These are phyloP conservation scores for Kregervanrija delftensis DNA, from an alignment of 805 yeast genomes.

Conservation along the genomic window DNA sequence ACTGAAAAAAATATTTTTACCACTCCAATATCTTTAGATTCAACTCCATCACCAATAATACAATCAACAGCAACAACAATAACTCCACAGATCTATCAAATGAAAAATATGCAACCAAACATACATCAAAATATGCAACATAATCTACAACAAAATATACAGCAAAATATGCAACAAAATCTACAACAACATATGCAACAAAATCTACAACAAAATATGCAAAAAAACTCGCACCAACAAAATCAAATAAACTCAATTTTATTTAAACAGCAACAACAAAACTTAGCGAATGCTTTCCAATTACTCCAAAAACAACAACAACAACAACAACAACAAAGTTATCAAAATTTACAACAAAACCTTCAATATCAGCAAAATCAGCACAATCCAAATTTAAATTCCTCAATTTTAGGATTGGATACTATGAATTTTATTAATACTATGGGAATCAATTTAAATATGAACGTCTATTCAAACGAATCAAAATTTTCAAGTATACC, in stretches of 20 bases:
- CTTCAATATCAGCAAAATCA: constrained; percentile 5
- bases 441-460: no score
- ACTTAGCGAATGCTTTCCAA: neutral
- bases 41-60: constrained; percentile 3
- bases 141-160: constrained; percentile 1
- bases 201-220: neutral
- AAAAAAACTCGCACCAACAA: neutral
- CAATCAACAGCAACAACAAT: neutral
- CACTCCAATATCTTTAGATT: constrained; percentile 7
- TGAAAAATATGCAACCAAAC: neutral
- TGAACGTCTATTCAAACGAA: neutral
- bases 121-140: constrained; percentile 4
- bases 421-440: no score
- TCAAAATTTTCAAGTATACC: neutral
- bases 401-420: no score
- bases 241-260: neutral
- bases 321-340: constrained; percentile 2
- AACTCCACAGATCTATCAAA: neutral
- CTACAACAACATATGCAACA: neutral
- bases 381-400: neutral
- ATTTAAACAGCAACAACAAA: neutral
- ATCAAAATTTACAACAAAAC: constrained; percentile 1
- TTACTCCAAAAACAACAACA: constrained; percentile 1
- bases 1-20: neutral
- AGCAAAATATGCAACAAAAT: neutral